Percentiles rank a stretch among this genome's conserved stretches.
Conservation (phyloP, 305 asterid genomes). For the Solanum hybrid region DNA sequence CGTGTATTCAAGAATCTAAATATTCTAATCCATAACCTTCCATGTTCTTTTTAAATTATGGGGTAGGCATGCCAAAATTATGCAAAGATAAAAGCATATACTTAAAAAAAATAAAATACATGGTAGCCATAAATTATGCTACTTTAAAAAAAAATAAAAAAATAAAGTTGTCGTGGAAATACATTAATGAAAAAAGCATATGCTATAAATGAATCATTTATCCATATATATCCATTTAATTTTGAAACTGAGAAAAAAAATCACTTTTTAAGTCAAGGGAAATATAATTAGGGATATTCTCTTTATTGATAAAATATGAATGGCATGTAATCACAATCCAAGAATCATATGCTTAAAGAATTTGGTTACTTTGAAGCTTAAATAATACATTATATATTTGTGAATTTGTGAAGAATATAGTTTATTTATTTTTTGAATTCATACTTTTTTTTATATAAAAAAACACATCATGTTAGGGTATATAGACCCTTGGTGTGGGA, state of each 20-base stretch:
- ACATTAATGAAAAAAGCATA: conserved; percentile 1
- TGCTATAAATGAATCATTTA: conserved; percentile 11
- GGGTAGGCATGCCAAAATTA: background rate
- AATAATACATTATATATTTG: background rate
- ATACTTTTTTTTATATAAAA: background rate
- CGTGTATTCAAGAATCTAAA: conserved; percentile 8
- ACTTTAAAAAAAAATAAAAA: background rate
- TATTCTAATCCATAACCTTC: background rate
- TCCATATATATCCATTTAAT: background rate
- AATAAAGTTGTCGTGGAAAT: background rate
- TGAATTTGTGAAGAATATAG: background rate
- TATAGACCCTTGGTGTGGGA: background rate
- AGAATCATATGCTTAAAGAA: conserved; percentile 19
- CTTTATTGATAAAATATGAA: background rate
- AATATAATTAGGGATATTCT: conserved; percentile 12
- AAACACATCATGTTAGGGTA: background rate
- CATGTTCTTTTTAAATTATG: background rate
- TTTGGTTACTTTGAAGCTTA: background rate
- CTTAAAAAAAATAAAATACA: background rate
- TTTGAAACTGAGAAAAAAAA: background rate
- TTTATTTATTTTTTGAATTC: background rate
- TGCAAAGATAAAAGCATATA: conserved; percentile 18
- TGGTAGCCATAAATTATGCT: background rate
- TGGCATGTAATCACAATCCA: conserved; percentile 8
- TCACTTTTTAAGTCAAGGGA: background rate